Percentiles rank a stretch among this genome's conserved stretches.
Evolutionary conservation across 2,329 filamentous ascomycete species (phyloP).

Genomic region (Microascus cirrosus): DNA sequence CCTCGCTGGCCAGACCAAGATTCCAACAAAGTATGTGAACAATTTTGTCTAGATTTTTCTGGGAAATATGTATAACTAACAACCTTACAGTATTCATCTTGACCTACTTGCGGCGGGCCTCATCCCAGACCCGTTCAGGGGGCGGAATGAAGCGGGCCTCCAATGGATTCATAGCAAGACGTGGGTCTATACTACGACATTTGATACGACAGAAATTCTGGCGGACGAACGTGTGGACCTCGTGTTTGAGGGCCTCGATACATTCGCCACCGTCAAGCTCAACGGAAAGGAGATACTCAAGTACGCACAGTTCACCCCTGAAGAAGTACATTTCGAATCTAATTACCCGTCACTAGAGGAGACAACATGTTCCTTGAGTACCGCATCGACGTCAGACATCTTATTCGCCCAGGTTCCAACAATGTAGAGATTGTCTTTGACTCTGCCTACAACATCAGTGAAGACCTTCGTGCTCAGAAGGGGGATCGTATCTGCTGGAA

Average conservation of each 20-base stretch:
- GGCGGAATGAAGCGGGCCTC: conserved; percentile 62
- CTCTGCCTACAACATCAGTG: conserved; percentile 51
- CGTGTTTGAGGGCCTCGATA: conserved; percentile 70
- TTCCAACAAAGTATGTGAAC: not conserved
- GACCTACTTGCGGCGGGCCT: conserved; percentile 51
- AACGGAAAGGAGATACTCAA: conserved; percentile 60
- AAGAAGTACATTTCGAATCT: not conserved
- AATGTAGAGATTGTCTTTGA: conserved; percentile 54
- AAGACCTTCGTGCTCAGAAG: conserved; percentile 47
- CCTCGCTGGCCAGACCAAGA: not conserved
- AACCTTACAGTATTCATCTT: conserved; percentile 43
- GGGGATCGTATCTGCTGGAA: conserved; percentile 57
- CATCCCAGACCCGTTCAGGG: conserved; percentile 60
- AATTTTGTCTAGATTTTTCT: not conserved
- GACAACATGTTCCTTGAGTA: conserved; percentile 74
- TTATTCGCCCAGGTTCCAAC: conserved; percentile 35
- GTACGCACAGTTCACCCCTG: conserved; percentile 1
- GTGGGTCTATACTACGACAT: conserved; percentile 59
- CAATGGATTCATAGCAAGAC: conserved; percentile 65
- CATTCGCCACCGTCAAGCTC: conserved; percentile 61
- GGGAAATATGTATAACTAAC: not conserved
- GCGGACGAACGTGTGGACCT: conserved; percentile 40
- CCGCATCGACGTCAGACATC: conserved; percentile 53
- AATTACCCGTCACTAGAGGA: conserved; percentile 16
- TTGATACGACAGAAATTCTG: conserved; percentile 30